Conservation (phyloP, 2,329 filamentous ascomycete species). For the Stachybotrys echinatus region DNA sequence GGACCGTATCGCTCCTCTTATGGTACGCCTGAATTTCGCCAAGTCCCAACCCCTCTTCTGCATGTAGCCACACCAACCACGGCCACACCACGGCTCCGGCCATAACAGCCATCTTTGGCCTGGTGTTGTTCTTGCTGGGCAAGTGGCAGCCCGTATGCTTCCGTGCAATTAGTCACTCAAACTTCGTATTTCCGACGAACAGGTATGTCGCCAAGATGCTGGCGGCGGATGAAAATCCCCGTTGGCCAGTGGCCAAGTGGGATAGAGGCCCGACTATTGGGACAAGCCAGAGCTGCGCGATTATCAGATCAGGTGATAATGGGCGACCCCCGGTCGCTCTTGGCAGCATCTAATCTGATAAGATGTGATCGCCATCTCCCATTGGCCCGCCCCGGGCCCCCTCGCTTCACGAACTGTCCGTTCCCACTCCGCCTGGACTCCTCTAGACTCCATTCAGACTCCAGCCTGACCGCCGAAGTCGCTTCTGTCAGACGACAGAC, state of each 20-base stretch:
- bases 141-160: no score
- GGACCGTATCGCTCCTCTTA: background rate
- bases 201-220: background rate
- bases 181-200: background rate
- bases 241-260: background rate
- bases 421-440: background rate
- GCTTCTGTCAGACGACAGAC: background rate
- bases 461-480: background rate
- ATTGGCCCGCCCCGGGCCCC: slow-evolving; percentile 3
- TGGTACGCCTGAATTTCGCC: background rate
- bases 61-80: background rate
- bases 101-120: background rate
- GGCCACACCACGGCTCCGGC: background rate
- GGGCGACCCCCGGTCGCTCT: slow-evolving; percentile 4
- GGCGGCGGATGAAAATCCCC: background rate
- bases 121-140: no score
- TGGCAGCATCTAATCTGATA: slow-evolving; percentile 4
- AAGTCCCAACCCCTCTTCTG: background rate
- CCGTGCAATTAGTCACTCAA: background rate
- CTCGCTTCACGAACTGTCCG: background rate
- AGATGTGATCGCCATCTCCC: slow-evolving; percentile 3
- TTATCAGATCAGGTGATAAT: slow-evolving; percentile 19
- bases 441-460: background rate
- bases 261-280: background rate
- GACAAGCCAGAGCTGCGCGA: slow-evolving; percentile 1